A percentile compares a stretch with the other conserved stretches of the same genome.
Evolutionary conservation across 352 stramenopile genomes (phyloP).

Genomic region (Pythium aristosporum): DNA sequence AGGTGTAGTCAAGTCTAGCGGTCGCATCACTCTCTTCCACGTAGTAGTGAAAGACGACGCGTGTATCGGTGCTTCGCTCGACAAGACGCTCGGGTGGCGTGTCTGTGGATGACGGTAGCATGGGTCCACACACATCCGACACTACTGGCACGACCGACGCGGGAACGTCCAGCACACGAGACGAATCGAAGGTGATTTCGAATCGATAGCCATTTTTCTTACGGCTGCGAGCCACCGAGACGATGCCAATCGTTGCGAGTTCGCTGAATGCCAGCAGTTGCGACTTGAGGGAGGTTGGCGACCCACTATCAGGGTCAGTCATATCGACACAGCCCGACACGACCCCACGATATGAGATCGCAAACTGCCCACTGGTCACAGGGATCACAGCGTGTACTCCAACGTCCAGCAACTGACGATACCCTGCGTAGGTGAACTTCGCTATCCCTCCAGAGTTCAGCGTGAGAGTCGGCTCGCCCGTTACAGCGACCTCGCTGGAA

Average conservation of each 20-base stretch:
- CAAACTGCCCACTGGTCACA: constrained; percentile 64
- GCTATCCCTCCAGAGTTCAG: constrained; percentile 55
- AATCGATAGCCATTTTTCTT: constrained; percentile 67
- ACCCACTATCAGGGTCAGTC: constrained; percentile 40
- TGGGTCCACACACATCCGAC: constrained; percentile 55
- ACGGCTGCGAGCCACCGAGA: constrained; percentile 38
- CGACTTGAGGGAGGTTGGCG: constrained; percentile 41
- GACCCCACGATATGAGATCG: constrained; percentile 39
- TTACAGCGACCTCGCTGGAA: constrained; percentile 51
- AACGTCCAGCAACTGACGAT: constrained; percentile 68
- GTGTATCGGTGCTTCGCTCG: constrained; percentile 34
- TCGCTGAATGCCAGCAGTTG: constrained; percentile 44
- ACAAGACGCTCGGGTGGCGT: constrained; percentile 39
- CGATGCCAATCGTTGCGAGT: constrained; percentile 47
- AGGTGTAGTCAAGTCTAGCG: constrained; percentile 31
- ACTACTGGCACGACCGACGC: constrained; percentile 34
- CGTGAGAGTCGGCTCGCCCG: constrained; percentile 37
- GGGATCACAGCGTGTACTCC: constrained; percentile 51
- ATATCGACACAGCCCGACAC: constrained; percentile 54
- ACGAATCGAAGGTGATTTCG: constrained; percentile 53
- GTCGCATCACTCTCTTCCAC: constrained; percentile 36
- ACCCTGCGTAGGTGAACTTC: constrained; percentile 45
- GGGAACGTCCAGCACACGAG: constrained; percentile 43
- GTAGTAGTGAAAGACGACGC: constrained; percentile 62
- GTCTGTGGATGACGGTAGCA: constrained; percentile 37